phyloP scores from a whole-genome alignment of 495 filamentous ascomycete genomes.

The Aspergillus saccharolyticus region DNA sequence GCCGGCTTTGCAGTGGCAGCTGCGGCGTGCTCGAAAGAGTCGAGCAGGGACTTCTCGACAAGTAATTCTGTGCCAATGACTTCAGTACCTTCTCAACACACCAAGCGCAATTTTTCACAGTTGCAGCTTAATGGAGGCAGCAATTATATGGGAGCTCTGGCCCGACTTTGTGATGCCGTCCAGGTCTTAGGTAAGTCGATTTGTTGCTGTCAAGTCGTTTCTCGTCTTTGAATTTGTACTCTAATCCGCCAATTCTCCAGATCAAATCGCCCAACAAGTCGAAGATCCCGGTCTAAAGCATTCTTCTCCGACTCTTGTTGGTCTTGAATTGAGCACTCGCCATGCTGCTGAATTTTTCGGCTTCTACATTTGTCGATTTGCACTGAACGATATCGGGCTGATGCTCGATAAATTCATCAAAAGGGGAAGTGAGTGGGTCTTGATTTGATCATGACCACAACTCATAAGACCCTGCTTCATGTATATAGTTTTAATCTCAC shows the following conservation, averaged over 20 bases:
- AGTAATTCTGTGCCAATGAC: slow-evolving; percentile 84
- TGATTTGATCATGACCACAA: slow-evolving; percentile 34
- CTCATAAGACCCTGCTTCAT: slow-evolving; percentile 8
- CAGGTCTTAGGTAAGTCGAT: slow-evolving; percentile 81
- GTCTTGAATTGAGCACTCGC: slow-evolving; percentile 84
- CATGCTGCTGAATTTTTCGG: slow-evolving; percentile 98
- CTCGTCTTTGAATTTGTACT: not conserved
- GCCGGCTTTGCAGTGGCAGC: slow-evolving; percentile 50
- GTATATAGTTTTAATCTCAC: not conserved
- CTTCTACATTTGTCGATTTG: slow-evolving; percentile 94
- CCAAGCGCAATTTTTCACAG: slow-evolving; percentile 63
- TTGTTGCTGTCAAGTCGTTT: not conserved
- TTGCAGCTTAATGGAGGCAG: slow-evolving; percentile 77
- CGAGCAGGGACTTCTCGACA: slow-evolving; percentile 53
- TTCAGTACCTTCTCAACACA: slow-evolving; percentile 48
- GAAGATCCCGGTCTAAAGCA: slow-evolving; percentile 89
- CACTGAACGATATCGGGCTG: slow-evolving; percentile 73
- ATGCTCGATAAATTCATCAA: slow-evolving; percentile 97
- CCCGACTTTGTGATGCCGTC: slow-evolving; percentile 87
- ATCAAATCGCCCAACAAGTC: slow-evolving; percentile 93
- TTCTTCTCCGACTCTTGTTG: slow-evolving; percentile 79
- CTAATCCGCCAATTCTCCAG: slow-evolving; percentile 37
- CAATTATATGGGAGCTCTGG: slow-evolving; percentile 86
- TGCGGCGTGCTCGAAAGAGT: slow-evolving; percentile 38
- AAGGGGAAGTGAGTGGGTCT: slow-evolving; percentile 90